Conservation (phyloP, 169 alveolate species). For the Plasmodium cynomolgi region DNA sequence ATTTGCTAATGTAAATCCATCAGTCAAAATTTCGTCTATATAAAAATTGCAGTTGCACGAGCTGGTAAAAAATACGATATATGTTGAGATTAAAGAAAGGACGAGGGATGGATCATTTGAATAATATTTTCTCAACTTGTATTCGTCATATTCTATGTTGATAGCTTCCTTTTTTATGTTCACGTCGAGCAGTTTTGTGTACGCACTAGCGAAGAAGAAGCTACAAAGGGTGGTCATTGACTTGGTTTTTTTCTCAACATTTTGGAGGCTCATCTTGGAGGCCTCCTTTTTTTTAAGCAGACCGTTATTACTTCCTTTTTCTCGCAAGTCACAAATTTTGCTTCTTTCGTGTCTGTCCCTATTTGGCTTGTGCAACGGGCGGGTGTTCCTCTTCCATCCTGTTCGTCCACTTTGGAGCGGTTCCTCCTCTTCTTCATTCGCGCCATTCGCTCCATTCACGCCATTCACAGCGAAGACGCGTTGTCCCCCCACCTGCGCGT, state of each 20-base stretch:
- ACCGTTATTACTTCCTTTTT: not conserved
- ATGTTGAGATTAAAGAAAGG: slow-evolving; percentile 30
- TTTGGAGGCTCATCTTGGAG: not conserved
- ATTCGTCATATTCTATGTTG: slow-evolving; percentile 45
- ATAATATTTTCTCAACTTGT: slow-evolving; percentile 27
- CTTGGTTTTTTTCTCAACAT: not conserved
- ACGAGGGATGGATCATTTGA: slow-evolving; percentile 14
- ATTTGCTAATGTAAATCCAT: slow-evolving; percentile 16
- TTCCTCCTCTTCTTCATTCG: not conserved
- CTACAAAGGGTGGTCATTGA: slow-evolving; percentile 9
- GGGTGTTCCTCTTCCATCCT: not conserved
- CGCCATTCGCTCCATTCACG: not conserved
- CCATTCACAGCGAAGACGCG: not conserved
- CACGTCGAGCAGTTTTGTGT: slow-evolving; percentile 12
- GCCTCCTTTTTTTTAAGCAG: not conserved
- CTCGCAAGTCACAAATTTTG: not conserved
- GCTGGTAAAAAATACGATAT: slow-evolving; percentile 23
- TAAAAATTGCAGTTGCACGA: slow-evolving; percentile 19
- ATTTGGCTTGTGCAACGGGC: not conserved
- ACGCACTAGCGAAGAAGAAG: slow-evolving; percentile 15
- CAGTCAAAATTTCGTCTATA: slow-evolving; percentile 31
- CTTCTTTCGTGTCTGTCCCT: not conserved
- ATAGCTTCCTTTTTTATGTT: slow-evolving; percentile 11
- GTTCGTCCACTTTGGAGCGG: not conserved
- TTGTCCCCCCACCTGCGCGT: not conserved